Evolutionary conservation across 495 filamentous ascomycete genomes (phyloP).

Genomic region (Penicillium waksmanii): DNA sequence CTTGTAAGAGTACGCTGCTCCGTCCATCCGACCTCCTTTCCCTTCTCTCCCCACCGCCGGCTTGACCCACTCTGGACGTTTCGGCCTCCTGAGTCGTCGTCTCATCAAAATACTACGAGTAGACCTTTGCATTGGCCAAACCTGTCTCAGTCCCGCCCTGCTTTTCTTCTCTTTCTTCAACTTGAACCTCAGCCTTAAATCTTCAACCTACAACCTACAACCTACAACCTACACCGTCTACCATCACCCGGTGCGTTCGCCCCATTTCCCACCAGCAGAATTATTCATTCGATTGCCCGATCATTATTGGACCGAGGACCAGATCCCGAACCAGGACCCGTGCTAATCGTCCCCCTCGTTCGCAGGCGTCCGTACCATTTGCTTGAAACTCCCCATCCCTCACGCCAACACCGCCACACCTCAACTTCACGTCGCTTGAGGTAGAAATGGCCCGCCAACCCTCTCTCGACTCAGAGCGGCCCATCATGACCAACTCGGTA

Average conservation of each 20-base stretch:
- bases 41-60: constrained; percentile 15
- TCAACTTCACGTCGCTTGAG: background rate
- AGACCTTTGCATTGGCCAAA: constrained; percentile 14
- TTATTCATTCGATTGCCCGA: background rate
- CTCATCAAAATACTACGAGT: constrained; percentile 16
- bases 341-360: background rate
- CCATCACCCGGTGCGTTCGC: too few relatives aligned
- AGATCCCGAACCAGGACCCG: too few relatives aligned
- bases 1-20: background rate
- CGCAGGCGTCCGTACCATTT: background rate
- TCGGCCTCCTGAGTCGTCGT: constrained; percentile 26
- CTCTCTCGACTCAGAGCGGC: constrained; percentile 73
- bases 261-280: too few relatives aligned
- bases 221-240: background rate
- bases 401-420: background rate
- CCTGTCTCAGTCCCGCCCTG: constrained; percentile 22
- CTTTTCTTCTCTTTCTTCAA: constrained; percentile 13
- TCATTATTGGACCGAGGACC: background rate
- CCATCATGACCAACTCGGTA: constrained; percentile 79
- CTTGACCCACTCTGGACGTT: constrained; percentile 26
- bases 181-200: background rate
- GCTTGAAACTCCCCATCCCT: background rate
- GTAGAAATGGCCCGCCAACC: constrained; percentile 59
- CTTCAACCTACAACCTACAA: background rate
- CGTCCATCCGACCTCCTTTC: constrained; percentile 7